Percentiles rank a stretch among this genome's conserved stretches.
phyloP scores from a whole-genome alignment of 176 grass and related monocot genomes.

The Metroxylon sagu region DNA sequence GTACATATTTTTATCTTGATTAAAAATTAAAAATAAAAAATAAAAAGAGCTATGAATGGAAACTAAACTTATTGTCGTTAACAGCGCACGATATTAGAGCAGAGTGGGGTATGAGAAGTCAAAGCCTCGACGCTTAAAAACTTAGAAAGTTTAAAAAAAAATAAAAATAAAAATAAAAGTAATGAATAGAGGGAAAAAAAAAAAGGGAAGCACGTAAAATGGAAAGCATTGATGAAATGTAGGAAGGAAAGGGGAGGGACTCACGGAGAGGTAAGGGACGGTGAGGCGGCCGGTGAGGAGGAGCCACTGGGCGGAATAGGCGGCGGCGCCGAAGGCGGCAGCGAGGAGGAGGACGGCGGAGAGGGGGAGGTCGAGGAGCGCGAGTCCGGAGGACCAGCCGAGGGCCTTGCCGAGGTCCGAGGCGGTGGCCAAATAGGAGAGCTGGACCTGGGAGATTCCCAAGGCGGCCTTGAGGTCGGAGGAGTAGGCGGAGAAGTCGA shows the following conservation, averaged over 20 bases:
- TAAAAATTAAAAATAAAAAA: too few species aligned
- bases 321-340: constrained; percentile 43
- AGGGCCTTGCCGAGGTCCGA: constrained; percentile 85
- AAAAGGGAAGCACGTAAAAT: too few species aligned
- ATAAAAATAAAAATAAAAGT: background rate
- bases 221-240: background rate
- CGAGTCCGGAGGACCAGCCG: constrained; percentile 77
- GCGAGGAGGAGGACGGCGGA: constrained; percentile 55
- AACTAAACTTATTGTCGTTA: too few species aligned
- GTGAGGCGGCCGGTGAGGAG: constrained; percentile 25
- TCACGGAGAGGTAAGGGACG: constrained; percentile 53
- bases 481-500: constrained; percentile 96
- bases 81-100: too few species aligned
- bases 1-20: too few species aligned
- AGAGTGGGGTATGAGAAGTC: too few species aligned
- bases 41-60: too few species aligned
- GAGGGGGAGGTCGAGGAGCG: constrained; percentile 58
- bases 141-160: background rate
- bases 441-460: constrained; percentile 62
- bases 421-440: constrained; percentile 78
- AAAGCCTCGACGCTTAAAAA: too few species aligned
- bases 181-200: background rate
- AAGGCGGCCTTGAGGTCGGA: constrained; percentile 54
- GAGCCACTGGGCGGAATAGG: constrained; percentile 55
- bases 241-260: background rate